Conservation (phyloP, 2,329 filamentous ascomycete genomes). For the Anthostomella pinea region DNA sequence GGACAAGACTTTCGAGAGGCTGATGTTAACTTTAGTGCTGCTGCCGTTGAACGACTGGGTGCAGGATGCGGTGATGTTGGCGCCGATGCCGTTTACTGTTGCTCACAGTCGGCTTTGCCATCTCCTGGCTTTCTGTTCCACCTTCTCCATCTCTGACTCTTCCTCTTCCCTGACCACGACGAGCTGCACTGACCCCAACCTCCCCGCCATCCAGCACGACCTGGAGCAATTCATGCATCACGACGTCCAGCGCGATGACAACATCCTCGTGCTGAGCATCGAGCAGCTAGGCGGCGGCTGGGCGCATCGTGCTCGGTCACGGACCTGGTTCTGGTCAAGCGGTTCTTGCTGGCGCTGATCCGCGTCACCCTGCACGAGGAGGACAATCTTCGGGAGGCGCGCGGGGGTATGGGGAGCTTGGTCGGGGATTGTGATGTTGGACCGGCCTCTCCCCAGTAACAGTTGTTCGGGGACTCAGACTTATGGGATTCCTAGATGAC, state of each 20-base stretch:
- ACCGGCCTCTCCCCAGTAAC: no score
- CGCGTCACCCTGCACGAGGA: not conserved
- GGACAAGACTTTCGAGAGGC: conserved; percentile 4
- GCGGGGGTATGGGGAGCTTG: not conserved
- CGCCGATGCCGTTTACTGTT: no score
- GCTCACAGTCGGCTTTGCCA: no score
- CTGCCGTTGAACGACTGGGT: conserved; percentile 3
- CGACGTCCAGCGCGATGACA: not conserved
- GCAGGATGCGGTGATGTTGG: not conserved
- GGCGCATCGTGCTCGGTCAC: not conserved
- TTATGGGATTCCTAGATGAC: no score
- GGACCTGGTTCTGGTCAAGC: conserved; percentile 1
- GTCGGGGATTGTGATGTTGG: no score
- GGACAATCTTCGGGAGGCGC: not conserved
- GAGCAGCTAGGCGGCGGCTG: not conserved
- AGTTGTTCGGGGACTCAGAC: no score
- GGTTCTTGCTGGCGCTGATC: conserved; percentile 2
- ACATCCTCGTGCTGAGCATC: conserved; percentile 1
- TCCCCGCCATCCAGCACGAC: not conserved
- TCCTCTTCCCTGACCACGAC: no score
- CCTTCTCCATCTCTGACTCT: no score
- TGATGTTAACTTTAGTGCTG: not conserved
- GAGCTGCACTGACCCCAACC: not conserved
- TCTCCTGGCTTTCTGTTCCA: no score
- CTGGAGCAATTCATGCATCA: not conserved